Percentiles rank a stretch among this genome's conserved stretches.
These are phyloP conservation scores for Alternaria sp. DNA, from an alignment of 2,329 filamentous ascomycete species.

Conservation along the genomic window DNA sequence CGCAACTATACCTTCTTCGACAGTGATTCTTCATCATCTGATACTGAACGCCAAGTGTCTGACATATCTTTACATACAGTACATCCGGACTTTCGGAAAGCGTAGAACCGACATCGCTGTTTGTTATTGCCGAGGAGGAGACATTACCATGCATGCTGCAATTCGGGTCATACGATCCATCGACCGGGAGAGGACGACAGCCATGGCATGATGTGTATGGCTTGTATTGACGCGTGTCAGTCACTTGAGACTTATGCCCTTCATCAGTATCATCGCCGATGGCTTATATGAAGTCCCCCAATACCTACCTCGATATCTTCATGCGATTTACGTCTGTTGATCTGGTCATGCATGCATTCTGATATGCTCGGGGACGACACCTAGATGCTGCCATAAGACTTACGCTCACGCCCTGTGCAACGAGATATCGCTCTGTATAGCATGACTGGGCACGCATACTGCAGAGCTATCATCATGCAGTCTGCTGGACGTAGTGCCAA, in stretches of 20 bases:
- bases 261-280: background rate
- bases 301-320: background rate
- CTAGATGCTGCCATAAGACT: background rate
- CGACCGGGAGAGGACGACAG: background rate
- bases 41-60: background rate
- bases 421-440: background rate
- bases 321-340: background rate
- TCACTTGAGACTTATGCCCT: background rate
- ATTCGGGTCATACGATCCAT: background rate
- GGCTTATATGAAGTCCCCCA: background rate
- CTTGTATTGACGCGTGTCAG: background rate
- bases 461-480: background rate
- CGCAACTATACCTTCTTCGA: constrained; percentile 2
- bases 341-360: background rate
- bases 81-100: background rate
- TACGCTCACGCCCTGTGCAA: background rate
- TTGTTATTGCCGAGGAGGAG: background rate
- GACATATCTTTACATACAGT: background rate
- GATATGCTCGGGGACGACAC: background rate
- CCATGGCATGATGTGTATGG: background rate
- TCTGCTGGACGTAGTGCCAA: background rate
- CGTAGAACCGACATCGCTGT: background rate
- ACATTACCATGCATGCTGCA: background rate
- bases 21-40: background rate
- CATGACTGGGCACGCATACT: background rate